Evolutionary conservation across 2,329 filamentous ascomycete species (phyloP).

Genomic region (Cadophora sp.): DNA sequence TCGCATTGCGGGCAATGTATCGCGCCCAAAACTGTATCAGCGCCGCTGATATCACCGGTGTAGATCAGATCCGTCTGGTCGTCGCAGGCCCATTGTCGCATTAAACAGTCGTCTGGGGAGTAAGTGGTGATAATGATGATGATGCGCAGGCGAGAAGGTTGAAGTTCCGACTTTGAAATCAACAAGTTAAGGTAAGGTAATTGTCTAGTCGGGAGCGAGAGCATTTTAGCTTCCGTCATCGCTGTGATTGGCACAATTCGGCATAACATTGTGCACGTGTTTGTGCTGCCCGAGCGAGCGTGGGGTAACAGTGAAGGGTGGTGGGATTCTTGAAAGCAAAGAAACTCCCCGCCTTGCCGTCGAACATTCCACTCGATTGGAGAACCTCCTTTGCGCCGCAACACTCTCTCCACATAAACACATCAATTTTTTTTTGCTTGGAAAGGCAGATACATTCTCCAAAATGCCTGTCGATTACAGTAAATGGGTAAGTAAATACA

Average conservation of each 20-base stretch:
- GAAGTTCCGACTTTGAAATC: conserved; percentile 17
- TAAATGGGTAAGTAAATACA: conserved; percentile 55
- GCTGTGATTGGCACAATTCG: conserved; percentile 16
- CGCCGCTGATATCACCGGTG: conserved; percentile 41
- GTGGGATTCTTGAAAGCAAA: background rate
- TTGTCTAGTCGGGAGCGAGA: conserved; percentile 10
- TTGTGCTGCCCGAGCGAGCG: conserved; percentile 9
- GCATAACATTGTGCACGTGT: conserved; percentile 23
- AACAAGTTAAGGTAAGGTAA: conserved; percentile 16
- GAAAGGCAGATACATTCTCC: background rate
- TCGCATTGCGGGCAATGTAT: conserved; percentile 39
- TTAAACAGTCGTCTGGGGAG: background rate
- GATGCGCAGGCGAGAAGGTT: conserved; percentile 5
- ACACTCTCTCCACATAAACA: conserved; percentile 19
- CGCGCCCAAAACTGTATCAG: conserved; percentile 27
- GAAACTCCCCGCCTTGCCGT: background rate
- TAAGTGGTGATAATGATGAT: conserved; percentile 18
- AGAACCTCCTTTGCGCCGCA: conserved; percentile 37
- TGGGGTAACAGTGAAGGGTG: background rate
- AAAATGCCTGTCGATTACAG: conserved; percentile 68
- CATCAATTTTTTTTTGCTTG: background rate
- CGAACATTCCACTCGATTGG: conserved; percentile 11
- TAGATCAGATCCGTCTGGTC: conserved; percentile 32
- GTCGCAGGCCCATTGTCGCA: conserved; percentile 40
- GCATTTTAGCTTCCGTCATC: conserved; percentile 37